phyloP scores from a whole-genome alignment of 805 yeast genomes.

The Saccharomyces eubayanus region DNA sequence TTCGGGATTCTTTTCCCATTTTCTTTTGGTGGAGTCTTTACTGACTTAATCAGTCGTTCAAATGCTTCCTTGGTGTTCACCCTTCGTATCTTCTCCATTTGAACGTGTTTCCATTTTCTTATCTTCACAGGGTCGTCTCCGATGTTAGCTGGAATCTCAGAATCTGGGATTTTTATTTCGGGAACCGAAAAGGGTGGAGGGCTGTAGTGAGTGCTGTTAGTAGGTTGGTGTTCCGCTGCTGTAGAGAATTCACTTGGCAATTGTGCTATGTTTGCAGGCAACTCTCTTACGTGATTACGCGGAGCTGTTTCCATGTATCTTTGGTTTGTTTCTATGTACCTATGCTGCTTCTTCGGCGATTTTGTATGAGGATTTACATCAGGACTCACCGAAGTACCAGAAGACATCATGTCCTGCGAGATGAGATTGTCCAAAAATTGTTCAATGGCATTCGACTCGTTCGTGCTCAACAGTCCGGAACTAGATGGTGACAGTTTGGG shows the following conservation, averaged over 20 bases:
- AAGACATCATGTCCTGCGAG: constrained; percentile 4
- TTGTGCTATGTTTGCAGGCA: constrained; percentile 1
- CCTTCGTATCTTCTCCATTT: constrained; percentile 27
- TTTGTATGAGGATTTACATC: background rate
- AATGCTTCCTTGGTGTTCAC: constrained; percentile 24
- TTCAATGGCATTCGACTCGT: constrained; percentile 30
- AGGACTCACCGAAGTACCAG: background rate
- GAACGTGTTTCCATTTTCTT: constrained; percentile 30
- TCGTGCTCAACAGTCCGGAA: constrained; percentile 21
- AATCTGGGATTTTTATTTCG: constrained; percentile 18
- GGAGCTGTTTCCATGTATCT: background rate
- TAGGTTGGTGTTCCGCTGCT: background rate
- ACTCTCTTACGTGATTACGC: background rate
- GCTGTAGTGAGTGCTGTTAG: constrained; percentile 4
- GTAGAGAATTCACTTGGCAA: background rate
- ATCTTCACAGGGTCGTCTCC: constrained; percentile 12
- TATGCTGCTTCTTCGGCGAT: background rate
- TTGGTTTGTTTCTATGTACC: background rate
- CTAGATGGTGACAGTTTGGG: constrained; percentile 1
- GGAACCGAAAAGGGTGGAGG: constrained; percentile 19
- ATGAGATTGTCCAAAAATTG: constrained; percentile 25
- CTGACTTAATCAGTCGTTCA: constrained; percentile 19
- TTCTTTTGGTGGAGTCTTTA: constrained; percentile 14
- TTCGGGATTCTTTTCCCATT: constrained; percentile 28
- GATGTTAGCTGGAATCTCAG: constrained; percentile 18